phyloP scores from a whole-genome alignment of 192 early-diverging fungal species.

The Globomyces pollinis-pini region DNA sequence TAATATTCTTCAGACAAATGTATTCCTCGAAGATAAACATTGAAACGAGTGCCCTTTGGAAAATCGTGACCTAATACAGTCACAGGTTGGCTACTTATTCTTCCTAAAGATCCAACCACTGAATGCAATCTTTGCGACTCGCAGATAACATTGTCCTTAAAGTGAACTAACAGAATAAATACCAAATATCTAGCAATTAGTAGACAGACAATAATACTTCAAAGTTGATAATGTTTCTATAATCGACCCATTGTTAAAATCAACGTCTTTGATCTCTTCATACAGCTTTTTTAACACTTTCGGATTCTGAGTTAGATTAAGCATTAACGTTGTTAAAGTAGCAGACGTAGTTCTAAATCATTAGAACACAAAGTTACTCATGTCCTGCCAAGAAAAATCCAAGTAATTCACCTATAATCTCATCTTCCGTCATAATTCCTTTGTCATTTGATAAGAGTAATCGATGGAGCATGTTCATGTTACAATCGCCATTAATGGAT shows the following conservation, averaged over 20 bases:
- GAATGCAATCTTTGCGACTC: slow-evolving; percentile 31
- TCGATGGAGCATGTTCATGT: slow-evolving; percentile 8
- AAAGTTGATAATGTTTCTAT: slow-evolving; percentile 7
- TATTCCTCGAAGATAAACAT: slow-evolving; percentile 19
- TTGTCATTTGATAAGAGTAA: not conserved
- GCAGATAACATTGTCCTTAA: slow-evolving; percentile 30
- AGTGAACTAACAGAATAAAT: no score
- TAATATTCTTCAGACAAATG: slow-evolving; percentile 24
- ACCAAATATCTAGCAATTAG: no score
- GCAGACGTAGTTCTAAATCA: slow-evolving; percentile 3
- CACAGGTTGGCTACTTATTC: slow-evolving; percentile 5
- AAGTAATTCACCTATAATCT: slow-evolving; percentile 14
- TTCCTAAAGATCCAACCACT: slow-evolving; percentile 17
- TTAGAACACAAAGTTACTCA: not conserved
- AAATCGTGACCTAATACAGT: slow-evolving; percentile 22
- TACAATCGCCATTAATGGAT: not conserved
- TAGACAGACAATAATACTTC: no score
- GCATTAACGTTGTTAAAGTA: slow-evolving; percentile 3
- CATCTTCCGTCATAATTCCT: slow-evolving; percentile 3
- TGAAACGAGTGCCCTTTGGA: slow-evolving; percentile 18
- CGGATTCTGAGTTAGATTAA: slow-evolving; percentile 1
- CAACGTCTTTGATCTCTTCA: not conserved
- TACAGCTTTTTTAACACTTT: not conserved
- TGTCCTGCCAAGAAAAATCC: slow-evolving; percentile 18
- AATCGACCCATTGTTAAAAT: not conserved